Percentiles rank a stretch among this genome's conserved stretches.
phyloP scores from a whole-genome alignment of 1,284 basidiomycete genomes.

The Pseudozyma sp. region DNA sequence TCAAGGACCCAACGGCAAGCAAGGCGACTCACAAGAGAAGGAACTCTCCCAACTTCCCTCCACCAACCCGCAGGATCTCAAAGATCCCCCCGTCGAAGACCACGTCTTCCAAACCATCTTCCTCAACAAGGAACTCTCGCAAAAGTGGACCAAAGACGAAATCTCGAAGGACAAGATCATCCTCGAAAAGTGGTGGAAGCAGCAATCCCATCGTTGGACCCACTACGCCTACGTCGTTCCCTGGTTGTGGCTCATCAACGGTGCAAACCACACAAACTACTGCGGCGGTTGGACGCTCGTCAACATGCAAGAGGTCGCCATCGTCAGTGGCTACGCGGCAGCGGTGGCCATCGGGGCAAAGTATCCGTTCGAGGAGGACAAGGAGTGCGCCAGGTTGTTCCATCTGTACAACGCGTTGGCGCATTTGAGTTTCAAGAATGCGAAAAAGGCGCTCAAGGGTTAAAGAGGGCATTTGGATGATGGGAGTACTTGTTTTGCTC shows the following conservation, averaged over 20 bases:
- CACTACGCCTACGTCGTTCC: constrained; percentile 74
- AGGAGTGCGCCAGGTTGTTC: constrained; percentile 72
- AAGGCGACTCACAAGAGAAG: constrained; percentile 41
- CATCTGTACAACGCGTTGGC: constrained; percentile 72
- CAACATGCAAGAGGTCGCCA: constrained; percentile 76
- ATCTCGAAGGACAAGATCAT: constrained; percentile 73
- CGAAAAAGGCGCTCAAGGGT: constrained; percentile 40
- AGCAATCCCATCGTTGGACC: constrained; percentile 75
- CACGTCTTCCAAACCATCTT: constrained; percentile 79
- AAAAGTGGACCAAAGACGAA: constrained; percentile 74
- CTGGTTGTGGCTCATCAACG: constrained; percentile 76
- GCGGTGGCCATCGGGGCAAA: constrained; percentile 75
- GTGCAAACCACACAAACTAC: constrained; percentile 70
- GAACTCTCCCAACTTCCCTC: constrained; percentile 32
- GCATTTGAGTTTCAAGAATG: constrained; percentile 67
- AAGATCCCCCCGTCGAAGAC: constrained; percentile 67
- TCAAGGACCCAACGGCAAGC: constrained; percentile 41
- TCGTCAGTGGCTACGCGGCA: constrained; percentile 75
- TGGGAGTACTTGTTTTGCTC: neutral
- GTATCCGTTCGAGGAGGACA: constrained; percentile 70
- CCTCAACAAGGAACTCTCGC: constrained; percentile 72
- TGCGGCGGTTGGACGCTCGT: constrained; percentile 70
- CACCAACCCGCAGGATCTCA: constrained; percentile 19
- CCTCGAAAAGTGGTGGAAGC: constrained; percentile 76
- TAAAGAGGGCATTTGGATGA: constrained; percentile 3